These are phyloP conservation scores for Diaporthe velutina DNA, from an alignment of 2,329 filamentous ascomycete species.

Conservation along the genomic window DNA sequence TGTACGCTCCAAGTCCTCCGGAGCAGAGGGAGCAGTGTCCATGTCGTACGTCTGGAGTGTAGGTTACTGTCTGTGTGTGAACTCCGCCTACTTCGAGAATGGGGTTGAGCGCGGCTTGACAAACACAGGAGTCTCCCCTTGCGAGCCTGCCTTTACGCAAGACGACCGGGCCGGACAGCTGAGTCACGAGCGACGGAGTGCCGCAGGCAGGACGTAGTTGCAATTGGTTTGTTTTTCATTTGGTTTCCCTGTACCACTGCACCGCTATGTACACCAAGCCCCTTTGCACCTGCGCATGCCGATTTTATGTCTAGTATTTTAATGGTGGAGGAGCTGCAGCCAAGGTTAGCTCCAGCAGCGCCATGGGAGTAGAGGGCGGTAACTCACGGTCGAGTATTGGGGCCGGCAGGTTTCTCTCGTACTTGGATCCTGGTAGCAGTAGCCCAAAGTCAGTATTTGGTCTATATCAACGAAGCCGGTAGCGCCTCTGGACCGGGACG, in stretches of 20 bases:
- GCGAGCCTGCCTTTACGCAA: no score
- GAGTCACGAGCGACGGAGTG: not conserved
- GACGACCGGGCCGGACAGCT: not conserved
- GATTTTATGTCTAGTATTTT: slow-evolving; percentile 54
- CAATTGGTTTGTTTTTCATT: not conserved
- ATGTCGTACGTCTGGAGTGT: not conserved
- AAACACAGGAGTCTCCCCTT: not conserved
- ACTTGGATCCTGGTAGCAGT: slow-evolving; percentile 90
- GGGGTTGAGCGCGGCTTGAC: not conserved
- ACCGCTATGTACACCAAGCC: slow-evolving; percentile 51
- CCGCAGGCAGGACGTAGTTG: not conserved
- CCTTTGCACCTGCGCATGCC: slow-evolving; percentile 36
- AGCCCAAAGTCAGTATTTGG: slow-evolving; percentile 13
- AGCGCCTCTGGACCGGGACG: not conserved
- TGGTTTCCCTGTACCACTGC: not conserved
- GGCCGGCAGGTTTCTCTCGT: slow-evolving; percentile 89
- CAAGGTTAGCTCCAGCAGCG: slow-evolving; percentile 37
- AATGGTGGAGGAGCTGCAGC: slow-evolving; percentile 63
- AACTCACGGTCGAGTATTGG: slow-evolving; percentile 85
- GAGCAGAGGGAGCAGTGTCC: no score
- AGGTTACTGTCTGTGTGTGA: not conserved
- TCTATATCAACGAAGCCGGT: slow-evolving; percentile 1
- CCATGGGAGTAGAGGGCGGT: not conserved
- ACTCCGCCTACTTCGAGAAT: not conserved
- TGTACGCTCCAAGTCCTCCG: no score